A percentile compares a stretch with the other conserved stretches of the same genome.
These are phyloP conservation scores for Stephania japonica DNA, from an alignment of 164 flowering plant species.

Conservation along the genomic window DNA sequence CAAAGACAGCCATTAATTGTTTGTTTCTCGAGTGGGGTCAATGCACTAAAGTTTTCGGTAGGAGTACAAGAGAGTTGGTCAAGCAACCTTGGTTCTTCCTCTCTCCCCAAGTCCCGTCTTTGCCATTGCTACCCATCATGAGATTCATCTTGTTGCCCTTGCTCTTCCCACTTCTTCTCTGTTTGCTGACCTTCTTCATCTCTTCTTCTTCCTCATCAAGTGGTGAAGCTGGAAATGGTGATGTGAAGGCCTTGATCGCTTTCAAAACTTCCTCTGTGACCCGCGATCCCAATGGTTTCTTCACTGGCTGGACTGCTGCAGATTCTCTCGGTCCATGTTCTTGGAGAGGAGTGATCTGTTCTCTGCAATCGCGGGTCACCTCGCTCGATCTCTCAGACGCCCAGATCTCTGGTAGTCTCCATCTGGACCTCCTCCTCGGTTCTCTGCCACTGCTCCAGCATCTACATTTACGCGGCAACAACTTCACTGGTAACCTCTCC, in stretches of 20 bases:
- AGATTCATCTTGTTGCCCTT: neutral
- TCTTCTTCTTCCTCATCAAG: no score
- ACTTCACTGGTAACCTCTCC: conserved; percentile 47
- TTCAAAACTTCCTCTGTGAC: conserved; percentile 29
- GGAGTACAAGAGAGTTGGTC: no score
- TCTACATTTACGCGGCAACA: conserved; percentile 38
- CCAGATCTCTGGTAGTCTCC: conserved; percentile 40
- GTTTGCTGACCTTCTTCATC: neutral
- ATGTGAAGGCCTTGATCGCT: conserved; percentile 20
- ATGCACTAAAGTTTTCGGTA: no score
- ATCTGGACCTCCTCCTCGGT: conserved; percentile 30
- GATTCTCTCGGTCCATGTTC: conserved; percentile 38
- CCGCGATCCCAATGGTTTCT: conserved; percentile 33
- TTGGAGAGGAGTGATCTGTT: conserved; percentile 64
- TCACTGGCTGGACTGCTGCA: conserved; percentile 35
- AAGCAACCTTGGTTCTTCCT: no score
- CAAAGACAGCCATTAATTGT: no score
- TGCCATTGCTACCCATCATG: neutral
- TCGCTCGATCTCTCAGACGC: conserved; percentile 43
- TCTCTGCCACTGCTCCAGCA: conserved; percentile 33
- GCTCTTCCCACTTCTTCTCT: neutral
- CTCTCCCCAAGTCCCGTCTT: no score
- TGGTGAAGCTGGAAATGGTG: neutral
- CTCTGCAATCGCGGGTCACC: conserved; percentile 26
- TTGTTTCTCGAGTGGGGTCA: no score